Evolutionary conservation across 768 basidiomycete species (phyloP), one percentile per base, ranked within the genome.

Genomic region (Russula lepida): DNA sequence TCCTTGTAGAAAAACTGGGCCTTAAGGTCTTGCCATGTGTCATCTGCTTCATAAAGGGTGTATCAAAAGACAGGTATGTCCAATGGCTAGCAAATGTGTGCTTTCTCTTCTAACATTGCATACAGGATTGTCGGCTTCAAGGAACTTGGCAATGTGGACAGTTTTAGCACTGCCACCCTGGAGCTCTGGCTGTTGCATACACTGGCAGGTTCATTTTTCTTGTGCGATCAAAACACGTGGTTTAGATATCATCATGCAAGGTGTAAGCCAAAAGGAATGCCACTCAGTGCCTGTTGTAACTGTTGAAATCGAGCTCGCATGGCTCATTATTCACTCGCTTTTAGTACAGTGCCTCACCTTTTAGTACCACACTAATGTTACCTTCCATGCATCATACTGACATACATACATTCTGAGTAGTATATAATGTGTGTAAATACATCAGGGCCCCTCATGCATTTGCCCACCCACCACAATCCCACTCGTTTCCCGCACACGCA

Each of bases 1-100:
- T 95, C 86, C 79, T 99, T 19, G 94, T 98, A 6, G 85, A 91
- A 69, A 88, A 86, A 66, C 81, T 99, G 30, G 80, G 77, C 4
- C 80, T 99, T 70, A 86, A 94, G 69, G 87, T 98, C 33, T 78
- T 99, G 23, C 97, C 97, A 11, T 97, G 94, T 66, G 89, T 99
- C 1, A 81, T 97, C 50, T 86, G 86, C 60, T 99, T 99, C 67
- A 78, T 92, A 2, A 81, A 92, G 62, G 95, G 97, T 21, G 77
- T 86, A 17, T 82, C 81, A 37, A 88, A 87, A 69, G 92, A 97
- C 67, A 79, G 88, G 95, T 88, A 58, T 56, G 82, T 72, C 9
- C 4, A 46, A 30, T 37, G 30, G 13, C n/a, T 39, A 8, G 13
- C 30, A 27, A 17, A 37, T 37, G 6, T 15, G 25, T 11, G 28